phyloP scores from a whole-genome alignment of 2,329 filamentous ascomycete genomes.

The Claviceps digitariae region DNA sequence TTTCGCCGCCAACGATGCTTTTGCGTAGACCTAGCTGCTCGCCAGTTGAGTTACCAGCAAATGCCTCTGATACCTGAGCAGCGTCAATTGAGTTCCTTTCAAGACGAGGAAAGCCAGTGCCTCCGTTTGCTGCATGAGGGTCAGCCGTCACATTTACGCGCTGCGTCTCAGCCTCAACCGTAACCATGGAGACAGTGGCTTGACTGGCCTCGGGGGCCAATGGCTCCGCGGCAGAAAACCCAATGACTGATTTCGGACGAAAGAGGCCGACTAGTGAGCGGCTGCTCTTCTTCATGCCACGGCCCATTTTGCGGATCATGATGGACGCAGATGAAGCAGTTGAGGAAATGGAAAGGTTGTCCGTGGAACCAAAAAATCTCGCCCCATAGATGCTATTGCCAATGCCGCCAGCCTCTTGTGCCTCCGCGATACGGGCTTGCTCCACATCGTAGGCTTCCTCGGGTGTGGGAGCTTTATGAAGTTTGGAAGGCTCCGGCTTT shows the following conservation, averaged over 20 bases:
- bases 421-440: conserved; percentile 79
- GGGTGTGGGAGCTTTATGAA: conserved; percentile 50
- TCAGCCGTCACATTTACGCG: conserved; percentile 64
- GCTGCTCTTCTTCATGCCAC: conserved; percentile 90
- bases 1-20: conserved; percentile 84
- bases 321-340: conserved; percentile 82
- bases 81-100: conserved; percentile 73
- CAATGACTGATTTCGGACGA: conserved; percentile 82
- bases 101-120: conserved; percentile 70
- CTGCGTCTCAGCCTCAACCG: conserved; percentile 83
- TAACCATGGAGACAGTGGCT: conserved; percentile 89
- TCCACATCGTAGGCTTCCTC: conserved; percentile 68
- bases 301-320: conserved; percentile 97
- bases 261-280: conserved; percentile 89
- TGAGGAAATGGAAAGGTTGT: conserved; percentile 85
- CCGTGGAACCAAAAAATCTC: conserved; percentile 80
- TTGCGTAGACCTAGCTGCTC: conserved; percentile 55
- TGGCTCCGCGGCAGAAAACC: conserved; percentile 58
- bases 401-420: conserved; percentile 83
- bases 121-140: conserved; percentile 51
- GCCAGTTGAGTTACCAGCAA: conserved; percentile 39
- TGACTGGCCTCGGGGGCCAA: conserved; percentile 54
- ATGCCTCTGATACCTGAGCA: conserved; percentile 29
- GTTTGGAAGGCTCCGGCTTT: conserved; percentile 31
- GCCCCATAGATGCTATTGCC: conserved; percentile 90